Base-by-base conservation (phyloP, 305 asterid species). In the Petunia hybrid region DNA sequence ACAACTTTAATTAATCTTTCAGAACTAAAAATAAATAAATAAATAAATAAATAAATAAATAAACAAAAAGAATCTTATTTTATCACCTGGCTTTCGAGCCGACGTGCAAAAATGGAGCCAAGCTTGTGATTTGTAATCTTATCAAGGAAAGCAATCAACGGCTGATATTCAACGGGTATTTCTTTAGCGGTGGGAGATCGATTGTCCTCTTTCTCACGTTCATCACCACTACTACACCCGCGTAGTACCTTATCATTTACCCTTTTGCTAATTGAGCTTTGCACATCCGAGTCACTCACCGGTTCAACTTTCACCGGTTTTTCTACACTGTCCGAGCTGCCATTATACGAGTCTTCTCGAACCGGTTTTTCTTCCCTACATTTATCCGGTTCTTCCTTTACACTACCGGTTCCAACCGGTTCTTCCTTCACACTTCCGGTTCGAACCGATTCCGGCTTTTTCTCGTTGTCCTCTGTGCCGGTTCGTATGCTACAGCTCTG, bases 41-140 rank as follows among this genome's bases (percentile, higher is more conserved):
- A 51, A 51, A 8, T 8, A 51, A 8, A 51, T 8, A 12, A 51
- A 51, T 51, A 51, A 51, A 8, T 8, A 51, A 2, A 51, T 51
- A 51, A 51, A 4, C 14, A 8, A 51, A 51, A 51, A 51, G 57
- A 51, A 51, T 51, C 39, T 5, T 57, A 35, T 36, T 65, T 68
- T 59, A 45, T 89, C 68, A 92, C 97, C 95, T 92, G 95, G 88
- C 88, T 90, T 80, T 89, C 89, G 83, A 90, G 97, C 87, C 94
- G 93, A 69, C 97, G 93, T 80, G 84, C 85, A 84, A 92, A 88
- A 6, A 84, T 31, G 2, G 90, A 88, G 91, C 95, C 93, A 85
- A 86, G 78, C 84, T 89, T 90, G 66, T 84, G 89, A 45, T 91
- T 85, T 61, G 88, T 86, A 61, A 92, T 74, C 22, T 85, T 82